Base-by-base conservation (phyloP, 139 green algal genomes). In the Coccomyxa sp. region DNA sequence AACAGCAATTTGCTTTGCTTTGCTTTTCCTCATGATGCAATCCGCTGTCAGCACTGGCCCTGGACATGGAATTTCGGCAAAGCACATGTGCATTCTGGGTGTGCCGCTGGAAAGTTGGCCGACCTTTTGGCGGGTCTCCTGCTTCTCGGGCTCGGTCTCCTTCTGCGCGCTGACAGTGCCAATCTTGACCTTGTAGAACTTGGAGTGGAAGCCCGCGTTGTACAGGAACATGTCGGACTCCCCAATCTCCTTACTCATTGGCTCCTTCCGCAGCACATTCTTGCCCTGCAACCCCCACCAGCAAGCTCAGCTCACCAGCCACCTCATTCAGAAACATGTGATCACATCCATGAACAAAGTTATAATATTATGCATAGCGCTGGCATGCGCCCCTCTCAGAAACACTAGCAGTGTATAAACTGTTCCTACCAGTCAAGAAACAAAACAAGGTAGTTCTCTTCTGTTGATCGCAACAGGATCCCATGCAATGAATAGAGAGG, bases 261-360 rank as follows among this genome's bases (percentile, higher is more conserved):
- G 94, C 75, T 94, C 88, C 89, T 98, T 98, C 17, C 86, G 86
- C 85, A 99, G 90, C 82, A 98, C 92, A 86, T 98, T 98, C 82
- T 95, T 96, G 30, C 96, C 96, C 87, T 90, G 84, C 82, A 87
- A 18, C 31, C 71, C 28, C n/a, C 15, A 15, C 25, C 17, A 31
- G 21, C n/a, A 67, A 25, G 57, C 27, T 27, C 67, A 76, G 67
- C 25, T 13, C 4, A 3, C 7, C 1, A 27, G 31, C 7, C 7
- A 79, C 51, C 18, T 79, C 38, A n/a, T 51, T 51, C 7, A 7
- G 38, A 51, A 3, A 51, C 38, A 51, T 51, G 3, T 51, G 38
- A 7, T 51, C 38, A 51, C 38, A 51, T 51, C 7, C 38, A 51
- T 3, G 38, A 51, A 11, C 38, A 7, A 7, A 51, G 3, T 51